Base-by-base conservation (phyloP, 805 yeast genomes). In the Sugiyamaella marilandica region DNA sequence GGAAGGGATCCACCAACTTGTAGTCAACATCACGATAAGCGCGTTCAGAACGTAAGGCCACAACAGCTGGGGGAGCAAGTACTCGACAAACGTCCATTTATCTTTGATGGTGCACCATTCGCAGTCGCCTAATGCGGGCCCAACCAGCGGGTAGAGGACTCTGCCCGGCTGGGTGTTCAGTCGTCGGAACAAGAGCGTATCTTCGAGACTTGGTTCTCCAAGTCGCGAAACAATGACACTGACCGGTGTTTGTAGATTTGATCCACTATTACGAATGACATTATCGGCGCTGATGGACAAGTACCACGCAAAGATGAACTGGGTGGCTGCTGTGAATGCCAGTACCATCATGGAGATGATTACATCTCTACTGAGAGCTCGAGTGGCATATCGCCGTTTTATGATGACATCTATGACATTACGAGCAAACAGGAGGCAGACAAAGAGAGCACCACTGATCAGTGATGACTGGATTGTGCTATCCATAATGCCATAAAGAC, bases 111-210 rank as follows among this genome's bases (percentile, higher is more conserved):
- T 48, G 44, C 64, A 61, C 63, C 63, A 61, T 10, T 53, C 53
- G 35, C 64, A 61, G 19, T 48, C 50, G 4, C 50, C 55, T 32
- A 60, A 35, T 5, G 59, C 56, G n/a, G 62, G 57, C 10, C 64
- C 64, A 46, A 51, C 57, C 1, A 60, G 39, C 8, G 61, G 48
- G 39, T 59, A 61, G 34, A 59, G 47, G 10, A 45, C 41, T 11
- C 62, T 45, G 16, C 57, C 60, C 31, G 44, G 39, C 16, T 50
- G 51, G 2, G 59, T 37, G 10, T 41, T 39, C 19, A 58, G 43
- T 18, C 56, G 53, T 11, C 35, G 32, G 19, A 57, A 46, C 19
- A 56, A 49, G 33, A 55, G 49, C 21, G 56, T 49, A 24, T 56
- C 52, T 39, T 47, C 50, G 21, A 34, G 45, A 18, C 49, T 36